Evolutionary conservation across 768 basidiomycete species (phyloP).

Genomic region (Leccinellum luteum): DNA sequence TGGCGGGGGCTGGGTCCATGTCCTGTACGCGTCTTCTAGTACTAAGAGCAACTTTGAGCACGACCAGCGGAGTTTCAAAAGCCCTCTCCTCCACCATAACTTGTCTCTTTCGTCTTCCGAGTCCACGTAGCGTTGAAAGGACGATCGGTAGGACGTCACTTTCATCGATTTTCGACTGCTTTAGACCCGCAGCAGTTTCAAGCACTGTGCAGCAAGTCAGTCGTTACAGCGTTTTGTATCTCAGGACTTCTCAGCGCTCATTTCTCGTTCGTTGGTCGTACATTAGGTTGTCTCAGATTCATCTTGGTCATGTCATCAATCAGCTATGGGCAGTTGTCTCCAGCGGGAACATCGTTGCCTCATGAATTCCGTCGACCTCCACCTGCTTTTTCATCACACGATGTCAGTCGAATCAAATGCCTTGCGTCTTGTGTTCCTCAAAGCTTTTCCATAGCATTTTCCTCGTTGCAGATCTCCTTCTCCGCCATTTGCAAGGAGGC

Average conservation of each 20-base stretch:
- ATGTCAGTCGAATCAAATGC: conserved; percentile 31
- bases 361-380: conserved; percentile 30
- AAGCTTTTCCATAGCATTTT: conserved; percentile 23
- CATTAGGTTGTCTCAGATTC: conserved; percentile 2
- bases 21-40: conserved; percentile 3
- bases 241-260: conserved; percentile 4
- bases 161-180: not conserved
- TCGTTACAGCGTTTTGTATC: conserved; percentile 1
- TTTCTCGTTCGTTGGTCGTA: conserved; percentile 1
- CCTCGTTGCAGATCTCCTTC: conserved; percentile 49
- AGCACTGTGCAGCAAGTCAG: conserved; percentile 2
- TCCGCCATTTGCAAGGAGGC: conserved; percentile 43
- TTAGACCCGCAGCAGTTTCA: conserved; percentile 5
- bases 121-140: conserved; percentile 5
- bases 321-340: conserved; percentile 26
- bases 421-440: conserved; percentile 17
- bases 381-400: conserved; percentile 24
- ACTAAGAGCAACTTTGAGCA: conserved; percentile 6
- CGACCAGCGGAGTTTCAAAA: conserved; percentile 34
- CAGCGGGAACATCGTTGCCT: conserved; percentile 21
- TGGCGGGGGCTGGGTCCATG: conserved; percentile 22
- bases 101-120: conserved; percentile 16
- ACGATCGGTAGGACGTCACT: conserved; percentile 7
- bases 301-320: conserved; percentile 26
- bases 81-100: conserved; percentile 21